These are phyloP conservation scores for Dentipellis fragilis DNA, from an alignment of 768 basidiomycete species.

Conservation along the genomic window DNA sequence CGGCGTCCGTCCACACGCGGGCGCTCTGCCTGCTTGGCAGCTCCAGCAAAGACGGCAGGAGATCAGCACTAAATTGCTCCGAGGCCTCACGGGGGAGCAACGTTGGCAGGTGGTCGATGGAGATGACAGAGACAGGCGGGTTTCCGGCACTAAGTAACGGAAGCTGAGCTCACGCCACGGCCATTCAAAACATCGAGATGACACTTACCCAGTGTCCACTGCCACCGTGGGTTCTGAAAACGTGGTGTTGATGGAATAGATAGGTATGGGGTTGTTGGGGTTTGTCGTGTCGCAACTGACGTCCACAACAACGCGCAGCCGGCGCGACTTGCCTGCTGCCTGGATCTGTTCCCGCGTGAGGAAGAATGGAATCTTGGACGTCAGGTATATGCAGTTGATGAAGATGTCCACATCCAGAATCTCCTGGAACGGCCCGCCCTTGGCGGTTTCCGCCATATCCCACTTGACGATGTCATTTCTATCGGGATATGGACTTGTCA, in stretches of 20 bases:
- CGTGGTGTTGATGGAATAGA: conserved; percentile 90
- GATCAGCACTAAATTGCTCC: conserved; percentile 87
- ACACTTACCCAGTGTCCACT: conserved; percentile 67
- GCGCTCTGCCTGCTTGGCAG: conserved; percentile 58
- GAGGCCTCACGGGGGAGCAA: conserved; percentile 92
- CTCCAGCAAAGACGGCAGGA: conserved; percentile 75
- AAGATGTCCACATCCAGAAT: conserved; percentile 96
- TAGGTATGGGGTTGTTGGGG: conserved; percentile 94
- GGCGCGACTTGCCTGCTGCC: conserved; percentile 58
- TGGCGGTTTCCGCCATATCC: conserved; percentile 95
- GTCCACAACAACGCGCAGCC: conserved; percentile 80
- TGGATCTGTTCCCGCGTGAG: conserved; percentile 59
- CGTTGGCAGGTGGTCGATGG: conserved; percentile 96
- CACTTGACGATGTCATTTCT: conserved; percentile 94
- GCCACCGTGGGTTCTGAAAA: conserved; percentile 87
- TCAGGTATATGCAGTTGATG: conserved; percentile 98
- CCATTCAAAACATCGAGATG: background rate
- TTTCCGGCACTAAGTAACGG: conserved; percentile 38
- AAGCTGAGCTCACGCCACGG: conserved; percentile 3
- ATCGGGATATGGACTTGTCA: conserved; percentile 1
- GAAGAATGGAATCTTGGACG: conserved; percentile 78
- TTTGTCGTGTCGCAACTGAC: conserved; percentile 99
- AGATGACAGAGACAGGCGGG: conserved; percentile 74
- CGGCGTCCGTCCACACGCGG: conserved; percentile 83
- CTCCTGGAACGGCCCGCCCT: conserved; percentile 93